Conservation (phyloP, 306 rosid species). For the Lathyrus aphaca region DNA sequence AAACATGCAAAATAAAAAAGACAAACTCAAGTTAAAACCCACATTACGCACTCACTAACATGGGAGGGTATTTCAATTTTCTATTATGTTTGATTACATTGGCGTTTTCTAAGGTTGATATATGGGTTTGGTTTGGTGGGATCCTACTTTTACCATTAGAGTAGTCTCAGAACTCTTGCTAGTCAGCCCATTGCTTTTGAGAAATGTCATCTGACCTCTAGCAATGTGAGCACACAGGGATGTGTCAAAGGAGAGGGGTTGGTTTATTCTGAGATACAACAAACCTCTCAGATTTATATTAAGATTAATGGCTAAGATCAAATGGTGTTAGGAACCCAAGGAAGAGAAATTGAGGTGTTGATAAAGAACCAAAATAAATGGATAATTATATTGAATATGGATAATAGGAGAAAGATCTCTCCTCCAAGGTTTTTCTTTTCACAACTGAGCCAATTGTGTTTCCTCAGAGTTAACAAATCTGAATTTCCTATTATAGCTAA, state of each 20-base stretch:
- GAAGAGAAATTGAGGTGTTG: not conserved
- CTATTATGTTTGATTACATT: not conserved
- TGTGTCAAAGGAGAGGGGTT: conserved; percentile 1
- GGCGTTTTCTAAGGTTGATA: not conserved
- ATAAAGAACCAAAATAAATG: not conserved
- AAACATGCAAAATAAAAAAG: too few relatives aligned
- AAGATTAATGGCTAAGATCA: conserved; percentile 11
- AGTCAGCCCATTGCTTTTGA: not conserved
- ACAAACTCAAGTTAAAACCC: too few relatives aligned
- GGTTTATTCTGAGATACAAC: not conserved
- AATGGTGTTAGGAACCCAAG: not conserved
- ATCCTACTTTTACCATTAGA: not conserved
- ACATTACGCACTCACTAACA: too few relatives aligned
- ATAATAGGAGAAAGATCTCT: not conserved
- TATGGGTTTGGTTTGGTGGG: not conserved
- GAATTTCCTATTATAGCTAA: not conserved
- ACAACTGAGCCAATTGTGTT: conserved; percentile 7
- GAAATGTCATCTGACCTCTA: not conserved
- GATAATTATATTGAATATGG: not conserved
- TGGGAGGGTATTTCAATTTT: conserved; percentile 14
- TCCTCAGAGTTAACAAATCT: not conserved
- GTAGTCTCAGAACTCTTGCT: not conserved
- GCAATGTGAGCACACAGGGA: not conserved
- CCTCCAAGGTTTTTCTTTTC: not conserved
- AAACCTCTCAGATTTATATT: not conserved